Conservation (phyloP, 2,329 filamentous ascomycete genomes). For the Diaporthe vexans region DNA sequence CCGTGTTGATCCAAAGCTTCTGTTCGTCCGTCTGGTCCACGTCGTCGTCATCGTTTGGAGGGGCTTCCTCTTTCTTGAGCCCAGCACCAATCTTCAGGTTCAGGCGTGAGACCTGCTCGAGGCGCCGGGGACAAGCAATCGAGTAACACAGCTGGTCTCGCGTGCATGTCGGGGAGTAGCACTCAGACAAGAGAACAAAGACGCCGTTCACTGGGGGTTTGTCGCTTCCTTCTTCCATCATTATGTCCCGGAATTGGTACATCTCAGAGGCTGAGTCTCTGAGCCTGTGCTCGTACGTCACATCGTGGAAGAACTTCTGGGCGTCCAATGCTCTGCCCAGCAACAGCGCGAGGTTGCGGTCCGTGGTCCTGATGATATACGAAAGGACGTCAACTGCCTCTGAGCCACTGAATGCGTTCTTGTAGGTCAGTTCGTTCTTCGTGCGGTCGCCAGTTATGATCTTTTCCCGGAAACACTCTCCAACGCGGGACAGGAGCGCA, state of each 20-base stretch:
- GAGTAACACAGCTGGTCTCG: constrained; percentile 97
- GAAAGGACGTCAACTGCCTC: constrained; percentile 96
- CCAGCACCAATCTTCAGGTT: constrained; percentile 95
- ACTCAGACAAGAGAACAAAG: constrained; percentile 95
- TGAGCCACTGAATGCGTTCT: constrained; percentile 94
- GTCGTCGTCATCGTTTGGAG: constrained; percentile 80
- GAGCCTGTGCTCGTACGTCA: constrained; percentile 95
- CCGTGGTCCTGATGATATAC: constrained; percentile 97
- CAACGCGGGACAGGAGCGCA: constrained; percentile 91
- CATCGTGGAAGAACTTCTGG: constrained; percentile 99
- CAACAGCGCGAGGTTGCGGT: constrained; percentile 92
- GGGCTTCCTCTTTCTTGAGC: constrained; percentile 75
- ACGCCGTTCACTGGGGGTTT: constrained; percentile 88
- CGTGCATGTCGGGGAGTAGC: constrained; percentile 97
- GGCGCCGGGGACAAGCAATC: constrained; percentile 91
- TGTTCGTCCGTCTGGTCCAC: constrained; percentile 90
- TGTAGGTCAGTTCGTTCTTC: constrained; percentile 97
- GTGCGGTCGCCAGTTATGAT: constrained; percentile 88
- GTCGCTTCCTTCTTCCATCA: constrained; percentile 86
- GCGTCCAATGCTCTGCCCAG: constrained; percentile 93
- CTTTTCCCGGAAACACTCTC: constrained; percentile 90
- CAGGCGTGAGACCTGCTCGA: constrained; percentile 94
- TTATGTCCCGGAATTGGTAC: constrained; percentile 95
- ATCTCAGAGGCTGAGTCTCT: constrained; percentile 95
- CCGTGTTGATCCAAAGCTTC: constrained; percentile 99